These are phyloP conservation scores for Russula olivacea DNA, from an alignment of 768 basidiomycete species.

Conservation along the genomic window DNA sequence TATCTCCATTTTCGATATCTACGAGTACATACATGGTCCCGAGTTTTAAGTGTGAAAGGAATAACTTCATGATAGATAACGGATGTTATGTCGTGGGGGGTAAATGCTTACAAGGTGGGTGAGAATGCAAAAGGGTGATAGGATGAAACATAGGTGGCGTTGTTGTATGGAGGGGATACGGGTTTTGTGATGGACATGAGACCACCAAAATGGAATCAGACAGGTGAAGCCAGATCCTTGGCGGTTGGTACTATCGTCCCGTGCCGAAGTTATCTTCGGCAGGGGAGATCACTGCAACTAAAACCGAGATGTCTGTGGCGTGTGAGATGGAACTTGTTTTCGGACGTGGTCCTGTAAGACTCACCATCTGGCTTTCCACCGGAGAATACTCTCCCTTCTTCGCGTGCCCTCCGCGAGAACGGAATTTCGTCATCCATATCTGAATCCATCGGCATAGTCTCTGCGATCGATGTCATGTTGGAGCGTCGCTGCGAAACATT, in stretches of 20 bases:
- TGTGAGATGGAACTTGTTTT: background rate
- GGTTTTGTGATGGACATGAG: background rate
- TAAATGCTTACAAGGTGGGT: background rate
- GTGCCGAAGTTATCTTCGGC: constrained; percentile 25
- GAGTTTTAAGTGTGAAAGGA: background rate
- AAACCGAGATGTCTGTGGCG: constrained; percentile 55
- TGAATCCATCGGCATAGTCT: background rate
- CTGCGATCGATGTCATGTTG: background rate
- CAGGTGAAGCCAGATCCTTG: too few relatives aligned
- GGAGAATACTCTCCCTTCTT: constrained; percentile 62
- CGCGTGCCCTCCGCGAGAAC: constrained; percentile 76
- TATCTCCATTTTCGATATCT: constrained; percentile 7
- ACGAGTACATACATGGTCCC: constrained; percentile 9
- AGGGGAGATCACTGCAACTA: constrained; percentile 60
- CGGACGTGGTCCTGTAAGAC: constrained; percentile 23
- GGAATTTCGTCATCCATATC: constrained; percentile 51
- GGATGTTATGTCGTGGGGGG: background rate
- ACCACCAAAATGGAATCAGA: background rate
- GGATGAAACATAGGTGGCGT: constrained; percentile 2
- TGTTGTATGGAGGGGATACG: background rate
- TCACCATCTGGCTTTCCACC: constrained; percentile 86
- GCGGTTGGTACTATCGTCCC: background rate
- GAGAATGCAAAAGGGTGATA: background rate
- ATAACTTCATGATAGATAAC: constrained; percentile 15
- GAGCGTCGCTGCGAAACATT: constrained; percentile 49